Conservation (phyloP, 352 stramenopile species). For the Globisporangium nunn region DNA sequence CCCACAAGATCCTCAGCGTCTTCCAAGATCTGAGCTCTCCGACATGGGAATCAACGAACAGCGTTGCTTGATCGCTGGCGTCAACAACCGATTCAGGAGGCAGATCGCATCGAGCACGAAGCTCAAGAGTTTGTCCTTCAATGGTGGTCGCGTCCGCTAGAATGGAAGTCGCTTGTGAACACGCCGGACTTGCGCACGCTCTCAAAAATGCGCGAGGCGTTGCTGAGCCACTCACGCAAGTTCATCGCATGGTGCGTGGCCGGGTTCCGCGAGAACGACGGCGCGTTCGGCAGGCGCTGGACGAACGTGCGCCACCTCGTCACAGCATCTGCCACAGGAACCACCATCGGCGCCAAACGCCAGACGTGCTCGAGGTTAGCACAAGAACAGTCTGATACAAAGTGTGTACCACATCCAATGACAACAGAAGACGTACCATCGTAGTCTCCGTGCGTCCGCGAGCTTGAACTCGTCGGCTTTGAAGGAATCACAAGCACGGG, state of each 20-base stretch:
- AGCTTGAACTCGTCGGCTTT: conserved; percentile 1
- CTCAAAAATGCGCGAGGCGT: conserved; percentile 62
- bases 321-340: conserved; percentile 2
- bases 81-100: too few relatives aligned
- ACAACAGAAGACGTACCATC: conserved; percentile 21
- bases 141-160: conserved; percentile 27
- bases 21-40: neutral
- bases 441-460: conserved; percentile 22
- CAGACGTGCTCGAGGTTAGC: neutral
- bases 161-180: conserved; percentile 43
- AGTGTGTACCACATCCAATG: conserved; percentile 2
- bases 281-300: conserved; percentile 10
- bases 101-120: neutral
- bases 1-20: neutral
- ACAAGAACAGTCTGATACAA: too few relatives aligned
- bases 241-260: conserved; percentile 19
- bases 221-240: conserved; percentile 75
- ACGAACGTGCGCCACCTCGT: conserved; percentile 13
- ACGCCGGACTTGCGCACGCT: conserved; percentile 53
- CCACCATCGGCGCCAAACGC: neutral
- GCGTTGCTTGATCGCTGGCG: too few relatives aligned
- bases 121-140: conserved; percentile 9
- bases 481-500: conserved; percentile 9
- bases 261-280: conserved; percentile 16
- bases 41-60: neutral